Evolutionary conservation across 352 stramenopile genomes (phyloP), one percentile per base, ranked within the genome.

Genomic region (Phytophthora macrochlamydospora): DNA sequence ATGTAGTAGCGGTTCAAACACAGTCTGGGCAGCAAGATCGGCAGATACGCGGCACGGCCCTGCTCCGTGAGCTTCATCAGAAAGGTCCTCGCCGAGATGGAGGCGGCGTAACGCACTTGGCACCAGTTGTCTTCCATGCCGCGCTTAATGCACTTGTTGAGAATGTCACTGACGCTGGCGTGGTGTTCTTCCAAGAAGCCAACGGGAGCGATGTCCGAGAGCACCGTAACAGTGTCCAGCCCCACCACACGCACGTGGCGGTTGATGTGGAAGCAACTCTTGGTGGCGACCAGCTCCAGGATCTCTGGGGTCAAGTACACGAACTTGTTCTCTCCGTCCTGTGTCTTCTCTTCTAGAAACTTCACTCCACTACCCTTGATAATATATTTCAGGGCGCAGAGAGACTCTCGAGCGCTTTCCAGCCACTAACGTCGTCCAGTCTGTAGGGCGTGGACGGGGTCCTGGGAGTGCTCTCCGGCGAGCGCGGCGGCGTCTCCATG

Each of bases 1-100:
- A 99, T 83, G 69, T 99, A 99, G 69, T 97, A 97, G 33, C 97
- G 91, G 78, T 99, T 99, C n/a, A 99, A 74, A 69, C 95, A 99
- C 87, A 99, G 94, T 12, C 94, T 87, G 13, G 96, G 95, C 29
- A 99, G 75, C 6, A 99, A 67, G n/a, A 87, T 59, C 1, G 79
- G 79, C 9, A 92, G 72, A 59, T 97, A 98, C 9, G 68, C 51
- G 1, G 73, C 65, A 24, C 83, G 84, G 2, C 74, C 62, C 5
- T 89, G 59, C 4, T 70, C 45, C 45, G 83, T 71, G 11, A 98
- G 85, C 59, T 92, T 92, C 32, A 79, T 24, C 29, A 98, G 70
- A 67, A 98, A 97, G 5, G 83, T 82, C 7, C 96, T 88, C 49
- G 87, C 92, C 7, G 97, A 79, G 38, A 98, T 97, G 42, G 83